Evolutionary conservation across 2,329 filamentous ascomycete genomes (phyloP).

Genomic region (Cladosporium sp.): DNA sequence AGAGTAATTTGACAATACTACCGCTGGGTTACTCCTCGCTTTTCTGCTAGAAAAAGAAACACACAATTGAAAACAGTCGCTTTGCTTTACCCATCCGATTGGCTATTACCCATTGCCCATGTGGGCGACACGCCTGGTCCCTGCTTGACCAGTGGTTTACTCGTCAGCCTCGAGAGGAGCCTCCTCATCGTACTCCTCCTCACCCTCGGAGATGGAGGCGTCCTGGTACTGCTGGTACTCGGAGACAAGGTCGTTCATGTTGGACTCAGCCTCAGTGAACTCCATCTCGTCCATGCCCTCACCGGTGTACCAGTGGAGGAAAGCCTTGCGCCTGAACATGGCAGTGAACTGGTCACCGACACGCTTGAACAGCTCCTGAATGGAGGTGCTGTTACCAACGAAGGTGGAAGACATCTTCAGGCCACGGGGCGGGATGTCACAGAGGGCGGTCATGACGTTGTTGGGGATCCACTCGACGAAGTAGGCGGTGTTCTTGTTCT

Average conservation of each 20-base stretch:
- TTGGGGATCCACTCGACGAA: constrained; percentile 99
- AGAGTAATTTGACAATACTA: constrained; percentile 10
- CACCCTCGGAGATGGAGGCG: constrained; percentile 91
- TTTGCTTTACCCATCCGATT: constrained; percentile 11
- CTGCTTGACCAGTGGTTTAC: constrained; percentile 37
- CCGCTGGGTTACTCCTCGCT: constrained; percentile 5
- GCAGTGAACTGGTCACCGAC: constrained; percentile 98
- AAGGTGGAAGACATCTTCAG: constrained; percentile 99
- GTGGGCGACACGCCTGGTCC: neutral
- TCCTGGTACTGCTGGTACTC: constrained; percentile 99
- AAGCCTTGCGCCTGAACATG: constrained; percentile 99
- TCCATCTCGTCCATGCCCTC: constrained; percentile 99
- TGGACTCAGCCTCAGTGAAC: constrained; percentile 99
- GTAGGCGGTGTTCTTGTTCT: constrained; percentile 99
- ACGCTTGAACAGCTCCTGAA: constrained; percentile 99
- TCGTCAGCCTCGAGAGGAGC: constrained; percentile 65
- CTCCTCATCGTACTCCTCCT: constrained; percentile 93
- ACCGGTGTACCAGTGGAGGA: constrained; percentile 99
- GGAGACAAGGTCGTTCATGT: constrained; percentile 99
- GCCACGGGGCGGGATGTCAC: constrained; percentile 94
- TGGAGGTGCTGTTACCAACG: constrained; percentile 97
- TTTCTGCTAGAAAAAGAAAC: constrained; percentile 10
- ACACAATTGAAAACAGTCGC: constrained; percentile 9
- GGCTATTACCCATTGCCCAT: neutral
- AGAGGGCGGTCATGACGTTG: constrained; percentile 99